A percentile compares a stretch with the other conserved stretches of the same genome.
Conservation (phyloP, 345 rosid genomes). For the Camelina laxa region DNA sequence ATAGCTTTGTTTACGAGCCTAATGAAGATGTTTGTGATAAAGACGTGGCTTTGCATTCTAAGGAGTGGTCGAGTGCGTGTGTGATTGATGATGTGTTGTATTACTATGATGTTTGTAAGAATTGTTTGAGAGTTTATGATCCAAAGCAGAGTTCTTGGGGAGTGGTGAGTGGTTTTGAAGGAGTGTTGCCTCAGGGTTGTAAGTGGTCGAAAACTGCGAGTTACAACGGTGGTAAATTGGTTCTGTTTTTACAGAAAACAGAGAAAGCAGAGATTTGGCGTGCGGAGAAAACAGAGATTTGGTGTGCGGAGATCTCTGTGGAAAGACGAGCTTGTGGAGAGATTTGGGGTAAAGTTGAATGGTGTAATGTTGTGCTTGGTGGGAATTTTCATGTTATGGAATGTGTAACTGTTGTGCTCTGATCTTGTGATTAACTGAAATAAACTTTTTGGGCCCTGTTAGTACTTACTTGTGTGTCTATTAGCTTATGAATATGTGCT, state of each 20-base stretch:
- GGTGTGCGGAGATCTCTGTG: slow-evolving; percentile 40
- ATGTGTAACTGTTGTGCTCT: slow-evolving; percentile 35
- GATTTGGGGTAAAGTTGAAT: slow-evolving; percentile 37
- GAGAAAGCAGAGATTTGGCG: slow-evolving; percentile 38
- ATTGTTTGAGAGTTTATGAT: slow-evolving; percentile 38
- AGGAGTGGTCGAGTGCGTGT: slow-evolving; percentile 35
- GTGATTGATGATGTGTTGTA: slow-evolving; percentile 37
- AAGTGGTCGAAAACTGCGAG: slow-evolving; percentile 15
- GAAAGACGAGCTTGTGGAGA: slow-evolving; percentile 26
- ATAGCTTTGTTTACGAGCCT: slow-evolving; percentile 35
- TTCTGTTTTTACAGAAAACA: slow-evolving; percentile 25
- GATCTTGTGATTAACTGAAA: slow-evolving; percentile 3
- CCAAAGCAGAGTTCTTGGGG: slow-evolving; percentile 35
- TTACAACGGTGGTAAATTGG: slow-evolving; percentile 13
- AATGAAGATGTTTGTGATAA: background rate
- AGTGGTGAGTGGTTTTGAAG: slow-evolving; percentile 34
- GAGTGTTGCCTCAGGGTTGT: slow-evolving; percentile 27
- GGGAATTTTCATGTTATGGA: slow-evolving; percentile 39
- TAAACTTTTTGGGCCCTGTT: background rate
- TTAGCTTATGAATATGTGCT: slow-evolving; percentile 5
- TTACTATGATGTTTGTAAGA: slow-evolving; percentile 26
- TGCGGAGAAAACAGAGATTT: slow-evolving; percentile 37
- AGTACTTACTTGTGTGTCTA: background rate
- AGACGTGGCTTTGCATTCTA: slow-evolving; percentile 37
- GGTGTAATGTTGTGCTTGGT: slow-evolving; percentile 39